Evolutionary conservation across 148 eudicot species (phyloP).

Genomic region (Camellia lanceoleosa): DNA sequence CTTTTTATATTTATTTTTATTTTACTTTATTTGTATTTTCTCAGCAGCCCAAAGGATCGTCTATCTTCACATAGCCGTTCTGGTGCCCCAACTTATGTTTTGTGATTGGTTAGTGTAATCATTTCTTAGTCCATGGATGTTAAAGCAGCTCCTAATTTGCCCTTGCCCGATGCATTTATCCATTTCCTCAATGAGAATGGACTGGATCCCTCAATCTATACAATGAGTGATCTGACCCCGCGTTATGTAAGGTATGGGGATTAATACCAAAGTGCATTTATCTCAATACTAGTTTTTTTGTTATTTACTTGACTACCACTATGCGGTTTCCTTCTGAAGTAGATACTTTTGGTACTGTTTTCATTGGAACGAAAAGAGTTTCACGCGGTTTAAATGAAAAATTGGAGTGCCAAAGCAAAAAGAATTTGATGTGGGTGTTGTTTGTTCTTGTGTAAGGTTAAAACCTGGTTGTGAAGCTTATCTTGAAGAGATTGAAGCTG

Average conservation of each 20-base stretch:
- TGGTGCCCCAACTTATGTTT: neutral
- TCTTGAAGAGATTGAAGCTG: slow-evolving; percentile 65
- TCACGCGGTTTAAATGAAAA: neutral
- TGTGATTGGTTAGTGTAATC: neutral
- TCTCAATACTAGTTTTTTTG: neutral
- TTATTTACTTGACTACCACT: neutral
- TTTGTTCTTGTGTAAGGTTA: slow-evolving; percentile 40
- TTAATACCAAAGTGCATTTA: neutral
- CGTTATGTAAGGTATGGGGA: slow-evolving; percentile 71
- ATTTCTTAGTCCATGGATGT: slow-evolving; percentile 8
- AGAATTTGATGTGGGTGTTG: neutral
- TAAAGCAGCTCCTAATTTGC: slow-evolving; percentile 27
- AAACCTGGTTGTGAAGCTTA: slow-evolving; percentile 68
- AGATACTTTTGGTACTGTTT: neutral
- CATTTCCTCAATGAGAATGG: slow-evolving; percentile 69
- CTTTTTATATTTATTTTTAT: too few relatives aligned
- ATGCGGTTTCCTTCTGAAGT: neutral
- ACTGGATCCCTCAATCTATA: slow-evolving; percentile 67
- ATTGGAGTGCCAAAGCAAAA: neutral
- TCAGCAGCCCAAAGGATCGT: too few relatives aligned
- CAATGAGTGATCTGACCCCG: slow-evolving; percentile 46
- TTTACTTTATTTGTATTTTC: too few relatives aligned
- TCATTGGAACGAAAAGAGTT: neutral
- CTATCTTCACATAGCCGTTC: too few relatives aligned
- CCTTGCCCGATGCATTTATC: slow-evolving; percentile 72